Evolutionary conservation across 441 rosid genomes (phyloP).

Genomic region (Mallotus repandus): DNA sequence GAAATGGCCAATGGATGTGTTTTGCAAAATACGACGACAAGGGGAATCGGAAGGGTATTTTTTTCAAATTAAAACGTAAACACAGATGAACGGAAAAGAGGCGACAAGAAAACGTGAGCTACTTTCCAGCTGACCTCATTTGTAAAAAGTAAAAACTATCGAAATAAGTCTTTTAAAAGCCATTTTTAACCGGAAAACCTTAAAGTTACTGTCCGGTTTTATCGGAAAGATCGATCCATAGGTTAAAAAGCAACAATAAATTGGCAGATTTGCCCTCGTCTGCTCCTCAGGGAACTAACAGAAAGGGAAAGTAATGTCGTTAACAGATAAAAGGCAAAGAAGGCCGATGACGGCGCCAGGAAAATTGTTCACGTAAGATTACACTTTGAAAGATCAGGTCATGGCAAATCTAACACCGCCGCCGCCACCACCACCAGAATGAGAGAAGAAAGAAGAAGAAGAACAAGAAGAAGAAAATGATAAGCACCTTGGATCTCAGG

Average conservation of each 20-base stretch:
- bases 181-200: slow-evolving; percentile 16
- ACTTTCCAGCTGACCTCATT: slow-evolving; percentile 25
- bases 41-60: slow-evolving; percentile 22
- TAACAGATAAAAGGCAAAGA: not conserved
- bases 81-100: slow-evolving; percentile 33
- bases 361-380: not conserved
- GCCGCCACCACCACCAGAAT: too few species aligned
- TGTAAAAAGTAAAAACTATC: not conserved
- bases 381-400: slow-evolving; percentile 21
- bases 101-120: slow-evolving; percentile 42
- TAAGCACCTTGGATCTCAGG: slow-evolving; percentile 77
- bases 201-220: not conserved
- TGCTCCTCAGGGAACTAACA: not conserved
- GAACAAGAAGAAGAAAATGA: not conserved
- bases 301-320: not conserved
- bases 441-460: not conserved
- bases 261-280: slow-evolving; percentile 24
- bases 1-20: slow-evolving; percentile 1
- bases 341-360: too few species aligned
- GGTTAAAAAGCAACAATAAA: not conserved
- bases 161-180: not conserved
- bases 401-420: slow-evolving; percentile 4
- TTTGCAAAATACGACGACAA: too few species aligned
- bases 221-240: slow-evolving; percentile 13
- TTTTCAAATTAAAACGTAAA: slow-evolving; percentile 12